Conservation (phyloP, 306 rosid genomes). For the Vigna mungo region DNA sequence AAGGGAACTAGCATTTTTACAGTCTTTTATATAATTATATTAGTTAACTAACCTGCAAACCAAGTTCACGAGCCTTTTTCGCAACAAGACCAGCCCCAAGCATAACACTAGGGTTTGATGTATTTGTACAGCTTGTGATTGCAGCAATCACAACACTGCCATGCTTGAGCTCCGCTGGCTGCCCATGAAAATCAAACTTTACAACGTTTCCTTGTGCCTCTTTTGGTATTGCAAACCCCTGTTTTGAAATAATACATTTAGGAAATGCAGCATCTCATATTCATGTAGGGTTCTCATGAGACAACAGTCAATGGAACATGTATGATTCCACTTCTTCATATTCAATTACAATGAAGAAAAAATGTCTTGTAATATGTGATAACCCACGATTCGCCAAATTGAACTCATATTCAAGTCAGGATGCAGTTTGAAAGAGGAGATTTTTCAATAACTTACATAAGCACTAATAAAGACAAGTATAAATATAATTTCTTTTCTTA, state of each 20-base stretch:
- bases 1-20: constrained; percentile 4
- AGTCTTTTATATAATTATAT: background rate
- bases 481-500: no score
- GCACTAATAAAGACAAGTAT: no score
- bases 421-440: no score
- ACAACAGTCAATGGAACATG: constrained; percentile 30
- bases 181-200: constrained; percentile 85
- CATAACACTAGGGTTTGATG: constrained; percentile 98
- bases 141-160: constrained; percentile 97
- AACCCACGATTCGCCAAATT: background rate
- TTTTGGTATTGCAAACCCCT: constrained; percentile 95
- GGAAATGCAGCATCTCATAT: constrained; percentile 14
- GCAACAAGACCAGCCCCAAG: constrained; percentile 98
- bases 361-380: background rate
- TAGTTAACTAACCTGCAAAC: constrained; percentile 69
- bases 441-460: no score
- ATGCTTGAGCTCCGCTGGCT: constrained; percentile 88
- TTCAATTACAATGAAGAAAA: background rate
- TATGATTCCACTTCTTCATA: constrained; percentile 36
- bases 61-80: constrained; percentile 86
- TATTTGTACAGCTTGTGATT: constrained; percentile 94
- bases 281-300: constrained; percentile 27
- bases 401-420: no score
- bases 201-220: constrained; percentile 78
- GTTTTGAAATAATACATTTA: constrained; percentile 37